Evolutionary conservation across 2,329 filamentous ascomycete species (phyloP).

Genomic region (Corinectria fuckeliana): DNA sequence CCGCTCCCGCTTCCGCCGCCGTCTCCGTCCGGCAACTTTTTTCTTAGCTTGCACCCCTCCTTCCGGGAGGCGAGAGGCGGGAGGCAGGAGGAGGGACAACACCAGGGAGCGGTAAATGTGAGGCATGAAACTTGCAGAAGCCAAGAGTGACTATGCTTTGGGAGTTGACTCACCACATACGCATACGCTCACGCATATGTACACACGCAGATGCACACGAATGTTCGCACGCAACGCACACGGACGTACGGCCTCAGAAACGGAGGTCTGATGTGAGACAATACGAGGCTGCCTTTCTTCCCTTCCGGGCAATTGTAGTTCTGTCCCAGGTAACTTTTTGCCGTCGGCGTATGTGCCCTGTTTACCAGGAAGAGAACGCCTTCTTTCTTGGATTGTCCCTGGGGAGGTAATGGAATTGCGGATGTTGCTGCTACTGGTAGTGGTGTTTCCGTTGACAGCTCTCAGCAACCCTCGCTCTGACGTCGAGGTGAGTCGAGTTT

Average conservation of each 20-base stretch:
- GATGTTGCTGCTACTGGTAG: not conserved
- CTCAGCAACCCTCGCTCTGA: not conserved
- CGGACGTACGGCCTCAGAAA: not conserved
- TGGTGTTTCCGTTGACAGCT: not conserved
- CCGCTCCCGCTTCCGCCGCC: conserved; percentile 20
- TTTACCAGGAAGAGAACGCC: not conserved
- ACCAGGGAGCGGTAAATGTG: not conserved
- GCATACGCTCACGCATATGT: not conserved
- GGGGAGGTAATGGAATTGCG: not conserved
- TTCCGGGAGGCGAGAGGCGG: not conserved
- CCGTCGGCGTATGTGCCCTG: not conserved
- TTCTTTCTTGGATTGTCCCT: not conserved
- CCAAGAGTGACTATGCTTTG: no score
- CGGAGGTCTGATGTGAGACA: not conserved
- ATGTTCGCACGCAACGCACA: not conserved
- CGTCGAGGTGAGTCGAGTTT: not conserved
- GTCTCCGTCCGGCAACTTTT: conserved; percentile 18
- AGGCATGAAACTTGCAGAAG: no score
- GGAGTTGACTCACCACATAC: not conserved
- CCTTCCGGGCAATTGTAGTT: not conserved
- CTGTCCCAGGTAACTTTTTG: not conserved
- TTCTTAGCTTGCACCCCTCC: conserved; percentile 16
- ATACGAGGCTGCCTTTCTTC: not conserved
- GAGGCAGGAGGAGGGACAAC: conserved; percentile 22
- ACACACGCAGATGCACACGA: not conserved